Evolutionary conservation across 306 rosid genomes (phyloP), one percentile per base, ranked within the genome.

Genomic region (Cicer pinnatifidum): DNA sequence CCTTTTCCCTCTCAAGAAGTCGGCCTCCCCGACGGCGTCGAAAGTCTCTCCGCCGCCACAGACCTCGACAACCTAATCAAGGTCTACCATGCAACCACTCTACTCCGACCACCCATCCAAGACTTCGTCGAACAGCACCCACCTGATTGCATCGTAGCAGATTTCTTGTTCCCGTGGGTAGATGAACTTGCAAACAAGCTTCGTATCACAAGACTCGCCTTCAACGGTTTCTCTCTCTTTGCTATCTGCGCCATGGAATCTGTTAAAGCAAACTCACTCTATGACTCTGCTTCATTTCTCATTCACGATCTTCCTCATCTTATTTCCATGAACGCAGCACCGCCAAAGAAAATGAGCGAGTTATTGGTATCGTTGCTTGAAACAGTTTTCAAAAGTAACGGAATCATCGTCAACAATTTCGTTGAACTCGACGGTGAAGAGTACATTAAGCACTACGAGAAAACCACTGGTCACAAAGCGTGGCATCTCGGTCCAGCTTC

Each of bases 401-500:
- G 81, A 1, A 11, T 50, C 3, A 43, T 84, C 9, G 75, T 81
- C 2, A 84, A 84, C 53, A 70, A 38, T 5, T 81, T 84, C n/a
- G 43, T 6, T 0, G 85, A 84, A 52, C 69, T 84, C 12, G 81
- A 76, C 33, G 81, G 81, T 45, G 75, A 76, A 67, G 81, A 76
- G 12, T 76, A 76, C 51, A 13, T 76, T 0, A 1, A 68, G 0
- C 48, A 76, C 12, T 76, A 76, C 43, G 43, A 57, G 75, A 57
- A 15, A 68, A 76, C 9, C 15, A 67, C 75, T 0, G 59, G 67
- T 0, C 59, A 76, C 23, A 76, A 54, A 12, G 80, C 73, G 6
- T 69, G 85, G 85, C 84, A 76, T 11, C 12, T 86, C 9, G 89
- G 89, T 1, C 87, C 85, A 0, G 68, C 71, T 19, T 78, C 70